Base-by-base conservation (phyloP, 805 yeast species). In the Cyberlindnera veronae region DNA sequence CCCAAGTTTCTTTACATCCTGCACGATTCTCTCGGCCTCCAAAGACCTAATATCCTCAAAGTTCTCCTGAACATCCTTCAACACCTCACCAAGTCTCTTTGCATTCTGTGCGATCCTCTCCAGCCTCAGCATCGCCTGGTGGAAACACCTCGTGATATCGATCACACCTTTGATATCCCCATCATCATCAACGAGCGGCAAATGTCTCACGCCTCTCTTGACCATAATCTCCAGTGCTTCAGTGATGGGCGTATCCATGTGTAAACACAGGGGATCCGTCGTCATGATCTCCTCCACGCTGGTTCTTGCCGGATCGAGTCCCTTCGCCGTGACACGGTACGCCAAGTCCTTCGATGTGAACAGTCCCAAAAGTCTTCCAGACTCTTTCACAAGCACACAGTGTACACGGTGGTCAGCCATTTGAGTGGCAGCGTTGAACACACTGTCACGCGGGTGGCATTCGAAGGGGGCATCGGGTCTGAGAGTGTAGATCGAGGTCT, bases 311-410 rank as follows among this genome's bases (percentile, higher is more conserved):
- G 64, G 61, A 29, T 58, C 55, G 17, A 60, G 30, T 6, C 57
- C 62, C 18, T 44, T 37, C 0, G 68, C 67, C 13, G 64, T 62
- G 5, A 66, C 72, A 27, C 70, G 58, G 29, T 67, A 67, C 0
- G 74, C 74, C n/a, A 71, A 51, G 48, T 71, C 76, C 43, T 68
- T 69, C 0, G 76, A 68, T 1, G 76, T 71, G 34, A 68, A 58
- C 7, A 71, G 51, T 2, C 75, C 76, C n/a, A 63, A 44, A 16
- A 67, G 46, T 35, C 53, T 53, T 6, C 36, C 46, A 26, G 41
- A 41, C 32, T 58, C 62, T 29, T 57, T 62, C 12, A 71, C 68
- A 5, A 69, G 52, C 4, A 68, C 60, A 49, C 74, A 71, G 44
- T 69, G 69, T n/a, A 61, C 60, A 27, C 69, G 48, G 23, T 56